Base-by-base conservation (phyloP, 1,284 basidiomycete species). In the Pseudozyma thailandica region DNA sequence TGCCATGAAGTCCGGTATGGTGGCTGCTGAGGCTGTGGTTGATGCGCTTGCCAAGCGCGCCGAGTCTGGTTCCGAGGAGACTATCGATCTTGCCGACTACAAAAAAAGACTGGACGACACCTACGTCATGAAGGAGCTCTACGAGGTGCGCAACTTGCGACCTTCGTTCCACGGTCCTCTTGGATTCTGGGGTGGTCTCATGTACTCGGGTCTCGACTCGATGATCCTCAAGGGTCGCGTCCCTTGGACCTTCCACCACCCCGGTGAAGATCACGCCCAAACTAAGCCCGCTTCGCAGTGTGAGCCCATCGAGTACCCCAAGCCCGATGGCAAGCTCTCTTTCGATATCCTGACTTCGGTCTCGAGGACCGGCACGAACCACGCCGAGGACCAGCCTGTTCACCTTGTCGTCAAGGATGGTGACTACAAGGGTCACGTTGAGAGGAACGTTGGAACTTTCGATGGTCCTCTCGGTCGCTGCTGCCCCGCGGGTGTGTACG, bases 1-100 rank as follows among this genome's bases (percentile, higher is more conserved):
- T 65, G 94, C 95, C n/a, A 98, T 98, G 95, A 96, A 98, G 86
- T 92, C 91, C 42, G 95, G 95, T 20, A 98, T 98, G 90, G 86
- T 98, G 20, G 95, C 94, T 31, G 96, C 93, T 3, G 95, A 98
- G 83, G 87, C 91, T 0, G 92, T 92, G 0, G 93, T 88, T 75
- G 87, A 90, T 8, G 88, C 88, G 2, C 84, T 94, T 66, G 76
- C 82, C 4, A 74, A 82, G 48, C 80, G 78, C 38, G 59, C 69
- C 35, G 84, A 84, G 33, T 74, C 70, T 2, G 75, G 77, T 23
- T 63, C 66, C 12, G 66, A 78, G 60, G 56, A 78, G 50, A 80
- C 84, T 0, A 85, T 89, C 16, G 91, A 96, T 83, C 88, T 98
- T 87, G 88, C 88, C 39, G 82, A 85, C 16, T 98, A 98, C 84